Conservation (phyloP, 371 early-diverging fungal species). For the Saksenaea oblongispora region DNA sequence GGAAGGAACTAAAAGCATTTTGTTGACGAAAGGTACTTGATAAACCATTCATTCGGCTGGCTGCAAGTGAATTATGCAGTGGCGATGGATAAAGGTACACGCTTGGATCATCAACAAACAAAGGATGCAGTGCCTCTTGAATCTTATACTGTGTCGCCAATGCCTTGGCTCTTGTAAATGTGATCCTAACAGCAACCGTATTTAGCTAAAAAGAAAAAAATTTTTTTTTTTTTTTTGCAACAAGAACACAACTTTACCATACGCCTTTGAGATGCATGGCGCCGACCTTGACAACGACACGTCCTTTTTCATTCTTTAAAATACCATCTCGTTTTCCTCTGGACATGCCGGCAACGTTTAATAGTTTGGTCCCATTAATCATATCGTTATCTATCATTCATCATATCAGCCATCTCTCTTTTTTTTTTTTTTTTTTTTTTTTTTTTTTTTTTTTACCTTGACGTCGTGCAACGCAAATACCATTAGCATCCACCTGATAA, state of each 20-base stretch:
- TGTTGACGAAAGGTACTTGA: not conserved
- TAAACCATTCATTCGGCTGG: not conserved
- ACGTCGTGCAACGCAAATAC: slow-evolving; percentile 79
- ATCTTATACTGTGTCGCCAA: slow-evolving; percentile 73
- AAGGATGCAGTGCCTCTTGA: slow-evolving; percentile 66
- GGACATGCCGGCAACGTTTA: slow-evolving; percentile 85
- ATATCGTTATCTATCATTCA: slow-evolving; percentile 65
- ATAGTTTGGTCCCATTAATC: slow-evolving; percentile 83
- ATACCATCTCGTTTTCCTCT: slow-evolving; percentile 86
- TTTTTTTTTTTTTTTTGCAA: no score
- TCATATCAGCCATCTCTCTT: not conserved
- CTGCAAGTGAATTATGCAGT: not conserved
- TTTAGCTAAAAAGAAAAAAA: no score
- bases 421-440: not conserved
- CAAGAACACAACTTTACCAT: slow-evolving; percentile 57
- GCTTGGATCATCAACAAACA: slow-evolving; percentile 74
- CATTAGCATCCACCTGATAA: slow-evolving; percentile 77
- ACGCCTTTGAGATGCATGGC: slow-evolving; percentile 88
- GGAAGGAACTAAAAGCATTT: not conserved
- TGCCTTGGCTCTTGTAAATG: slow-evolving; percentile 69
- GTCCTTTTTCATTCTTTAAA: slow-evolving; percentile 82
- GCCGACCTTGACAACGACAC: slow-evolving; percentile 81
- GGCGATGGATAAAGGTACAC: slow-evolving; percentile 34
- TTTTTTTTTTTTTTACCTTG: slow-evolving; percentile 53
- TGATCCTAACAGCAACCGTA: slow-evolving; percentile 57